Evolutionary conservation across 495 filamentous ascomycete species (phyloP), one percentile per base, ranked within the genome.

Genomic region (Niebla homalea): DNA sequence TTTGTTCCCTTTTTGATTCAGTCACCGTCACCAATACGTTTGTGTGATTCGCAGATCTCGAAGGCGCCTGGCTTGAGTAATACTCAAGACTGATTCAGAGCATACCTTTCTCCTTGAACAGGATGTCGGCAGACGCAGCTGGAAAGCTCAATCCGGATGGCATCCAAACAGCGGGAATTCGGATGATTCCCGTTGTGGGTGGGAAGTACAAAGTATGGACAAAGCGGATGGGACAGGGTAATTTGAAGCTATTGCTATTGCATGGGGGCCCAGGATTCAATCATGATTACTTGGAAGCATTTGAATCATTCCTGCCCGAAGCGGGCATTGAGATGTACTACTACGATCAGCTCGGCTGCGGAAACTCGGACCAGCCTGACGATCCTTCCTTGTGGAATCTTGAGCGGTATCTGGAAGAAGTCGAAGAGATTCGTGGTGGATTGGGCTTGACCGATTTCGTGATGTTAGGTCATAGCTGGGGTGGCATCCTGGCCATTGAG

Each of bases 181-280:
- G 36, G 16, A 35, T 26, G 43, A 47, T 52, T 47, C 43, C 50
- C 4, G 50, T 52, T 4, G 35, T 47, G 16, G 25, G 35, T 18
- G 50, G 43, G 10, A 48, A 47, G 39, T 41, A 47, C 50, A 52
- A 52, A 47, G 50, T 52, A 19, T 52, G 50, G 50, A 52, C 50
- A 14, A 52, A 52, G 36, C 46, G 40, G 32, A 41, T 48, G 25
- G 50, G 50, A n/a, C 26, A 35, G 6, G 50, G 50, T 16, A 52
- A 46, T 4, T 18, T 36, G 20, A 52, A 52, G 36, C 35, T 52
- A 26, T 37, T 52, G 7, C 50, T 52, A 5, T 3, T 52, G 8
- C 50, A 52, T 46, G 50, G 50, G 19, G 50, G 50, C 16, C 50
- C 50, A 16, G 50, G 50, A 32, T 52, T 52, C 29, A 32, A 32